These are phyloP conservation scores for Silene uniflora DNA, from an alignment of 148 eudicot genomes.

Conservation along the genomic window DNA sequence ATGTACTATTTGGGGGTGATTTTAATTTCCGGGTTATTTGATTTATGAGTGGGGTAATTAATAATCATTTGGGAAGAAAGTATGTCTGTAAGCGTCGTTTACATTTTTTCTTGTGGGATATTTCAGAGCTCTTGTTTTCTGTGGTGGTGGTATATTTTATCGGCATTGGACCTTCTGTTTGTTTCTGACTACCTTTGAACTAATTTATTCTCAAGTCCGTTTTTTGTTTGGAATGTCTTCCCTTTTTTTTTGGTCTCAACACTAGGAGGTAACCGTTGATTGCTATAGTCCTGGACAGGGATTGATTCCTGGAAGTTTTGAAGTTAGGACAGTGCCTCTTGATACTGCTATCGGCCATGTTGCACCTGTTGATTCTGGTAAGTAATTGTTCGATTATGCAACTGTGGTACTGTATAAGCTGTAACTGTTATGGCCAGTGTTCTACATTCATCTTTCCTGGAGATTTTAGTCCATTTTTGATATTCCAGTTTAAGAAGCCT, in stretches of 20 bases:
- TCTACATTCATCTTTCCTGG: not conserved
- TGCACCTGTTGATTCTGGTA: slow-evolving; percentile 98
- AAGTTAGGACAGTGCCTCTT: slow-evolving; percentile 42
- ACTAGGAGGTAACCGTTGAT: slow-evolving; percentile 97
- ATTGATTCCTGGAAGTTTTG: slow-evolving; percentile 50
- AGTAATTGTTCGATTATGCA: not conserved
- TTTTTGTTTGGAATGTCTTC: slow-evolving; percentile 9
- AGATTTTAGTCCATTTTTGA: not conserved
- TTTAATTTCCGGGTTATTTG: too few species aligned
- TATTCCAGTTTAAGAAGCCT: slow-evolving; percentile 1
- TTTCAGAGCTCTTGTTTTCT: not conserved
- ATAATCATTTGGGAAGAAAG: too few species aligned
- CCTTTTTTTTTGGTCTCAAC: too few species aligned
- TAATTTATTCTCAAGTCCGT: not conserved
- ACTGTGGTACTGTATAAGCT: not conserved
- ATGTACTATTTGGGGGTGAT: too few species aligned
- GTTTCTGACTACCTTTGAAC: not conserved
- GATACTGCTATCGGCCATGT: slow-evolving; percentile 60
- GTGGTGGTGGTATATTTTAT: not conserved
- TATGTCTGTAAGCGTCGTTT: not conserved
- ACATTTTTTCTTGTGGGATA: not conserved
- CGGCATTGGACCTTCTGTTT: not conserved
- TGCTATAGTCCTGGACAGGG: slow-evolving; percentile 56
- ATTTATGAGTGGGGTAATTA: too few species aligned
- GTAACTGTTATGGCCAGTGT: not conserved